phyloP scores from a whole-genome alignment of 2,329 filamentous ascomycete genomes.

The Penicillium digitatum region DNA sequence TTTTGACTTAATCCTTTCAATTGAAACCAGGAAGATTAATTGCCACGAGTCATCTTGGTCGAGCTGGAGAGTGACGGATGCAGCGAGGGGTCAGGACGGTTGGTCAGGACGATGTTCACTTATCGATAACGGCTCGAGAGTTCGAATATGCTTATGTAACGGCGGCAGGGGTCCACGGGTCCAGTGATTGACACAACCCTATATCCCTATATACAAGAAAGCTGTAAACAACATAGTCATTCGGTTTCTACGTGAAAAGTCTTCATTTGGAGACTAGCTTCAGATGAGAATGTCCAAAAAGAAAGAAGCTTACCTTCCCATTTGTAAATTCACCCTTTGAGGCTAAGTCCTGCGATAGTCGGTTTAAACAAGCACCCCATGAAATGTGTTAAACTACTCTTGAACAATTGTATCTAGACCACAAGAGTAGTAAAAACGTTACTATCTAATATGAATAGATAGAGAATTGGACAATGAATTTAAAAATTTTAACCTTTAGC shows the following conservation, averaged over 20 bases:
- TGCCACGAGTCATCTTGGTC: slow-evolving; percentile 3
- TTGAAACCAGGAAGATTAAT: slow-evolving; percentile 1
- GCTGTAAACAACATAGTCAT: too few relatives aligned
- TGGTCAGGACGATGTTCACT: slow-evolving; percentile 13
- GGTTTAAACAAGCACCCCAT: too few relatives aligned
- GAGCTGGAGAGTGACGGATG: slow-evolving; percentile 16
- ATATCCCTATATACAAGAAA: neutral
- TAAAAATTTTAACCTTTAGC: too few relatives aligned
- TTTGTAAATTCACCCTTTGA: too few relatives aligned
- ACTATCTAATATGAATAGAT: too few relatives aligned
- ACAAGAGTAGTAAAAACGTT: too few relatives aligned
- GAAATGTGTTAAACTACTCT: too few relatives aligned
- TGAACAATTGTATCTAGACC: too few relatives aligned
- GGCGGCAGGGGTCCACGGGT: neutral
- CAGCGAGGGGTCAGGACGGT: slow-evolving; percentile 21
- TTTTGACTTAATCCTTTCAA: neutral
- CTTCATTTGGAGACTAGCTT: neutral
- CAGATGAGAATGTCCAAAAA: neutral
- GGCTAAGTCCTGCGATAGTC: too few relatives aligned
- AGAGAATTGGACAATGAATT: too few relatives aligned
- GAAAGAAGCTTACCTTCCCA: neutral
- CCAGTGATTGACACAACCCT: neutral
- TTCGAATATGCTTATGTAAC: neutral
- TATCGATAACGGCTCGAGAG: slow-evolving; percentile 18
- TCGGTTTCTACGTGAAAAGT: too few relatives aligned